Conservation (phyloP, 345 rosid genomes). For the Linum lewisii region DNA sequence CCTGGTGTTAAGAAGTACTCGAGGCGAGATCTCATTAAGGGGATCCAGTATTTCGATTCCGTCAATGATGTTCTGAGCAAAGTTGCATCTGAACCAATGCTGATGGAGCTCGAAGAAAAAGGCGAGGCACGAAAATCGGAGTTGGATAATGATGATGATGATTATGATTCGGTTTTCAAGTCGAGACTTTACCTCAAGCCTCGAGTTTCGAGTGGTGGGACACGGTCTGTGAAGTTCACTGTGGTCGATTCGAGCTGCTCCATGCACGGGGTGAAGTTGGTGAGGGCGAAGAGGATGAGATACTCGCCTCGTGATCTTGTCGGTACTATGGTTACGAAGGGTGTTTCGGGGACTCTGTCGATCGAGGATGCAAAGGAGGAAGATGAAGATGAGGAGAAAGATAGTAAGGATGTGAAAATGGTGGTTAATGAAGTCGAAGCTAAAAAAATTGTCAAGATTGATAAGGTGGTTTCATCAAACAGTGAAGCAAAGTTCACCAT, state of each 20-base stretch:
- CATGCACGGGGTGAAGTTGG: constrained; percentile 30
- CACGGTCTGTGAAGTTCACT: constrained; percentile 35
- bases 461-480: constrained; percentile 3
- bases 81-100: constrained; percentile 58
- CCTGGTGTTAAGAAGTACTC: constrained; percentile 67
- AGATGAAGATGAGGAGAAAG: constrained; percentile 1
- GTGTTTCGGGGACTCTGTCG: constrained; percentile 17
- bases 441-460: background rate
- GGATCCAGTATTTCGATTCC: constrained; percentile 62
- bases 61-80: constrained; percentile 53
- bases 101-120: constrained; percentile 46
- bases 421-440: constrained; percentile 22
- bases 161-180: constrained; percentile 32
- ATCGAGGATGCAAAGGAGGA: constrained; percentile 14
- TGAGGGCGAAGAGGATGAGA: constrained; percentile 37
- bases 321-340: constrained; percentile 16
- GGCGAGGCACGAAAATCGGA: constrained; percentile 15
- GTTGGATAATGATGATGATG: constrained; percentile 27
- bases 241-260: constrained; percentile 52
- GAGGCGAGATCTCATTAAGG: constrained; percentile 53
- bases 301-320: constrained; percentile 24
- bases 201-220: constrained; percentile 32
- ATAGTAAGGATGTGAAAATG: constrained; percentile 18
- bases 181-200: constrained; percentile 50
- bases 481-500: constrained; percentile 30